These are phyloP conservation scores for Hyaloscypha finlandica DNA, from an alignment of 495 filamentous ascomycete genomes.

Conservation along the genomic window DNA sequence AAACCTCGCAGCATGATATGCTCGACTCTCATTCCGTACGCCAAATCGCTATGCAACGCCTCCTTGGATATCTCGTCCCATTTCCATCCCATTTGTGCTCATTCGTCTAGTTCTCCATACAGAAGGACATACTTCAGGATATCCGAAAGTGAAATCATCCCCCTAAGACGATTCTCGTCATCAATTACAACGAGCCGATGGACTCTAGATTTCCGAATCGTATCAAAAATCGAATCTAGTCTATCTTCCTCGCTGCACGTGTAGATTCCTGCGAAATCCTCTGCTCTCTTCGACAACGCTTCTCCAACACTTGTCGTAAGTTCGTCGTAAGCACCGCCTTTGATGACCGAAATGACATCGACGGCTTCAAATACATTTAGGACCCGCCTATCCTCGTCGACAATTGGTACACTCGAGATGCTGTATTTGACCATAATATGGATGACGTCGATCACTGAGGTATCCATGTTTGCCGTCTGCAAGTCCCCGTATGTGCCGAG, in stretches of 20 bases:
- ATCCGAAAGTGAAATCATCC: slow-evolving; percentile 91
- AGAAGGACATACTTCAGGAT: slow-evolving; percentile 94
- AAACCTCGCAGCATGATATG: slow-evolving; percentile 24
- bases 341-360: slow-evolving; percentile 94
- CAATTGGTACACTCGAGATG: slow-evolving; percentile 92
- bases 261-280: slow-evolving; percentile 95
- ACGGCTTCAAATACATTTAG: slow-evolving; percentile 98
- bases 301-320: slow-evolving; percentile 85
- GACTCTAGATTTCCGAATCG: slow-evolving; percentile 90
- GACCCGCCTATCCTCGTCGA: slow-evolving; percentile 78
- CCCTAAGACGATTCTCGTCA: slow-evolving; percentile 79
- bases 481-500: slow-evolving; percentile 84
- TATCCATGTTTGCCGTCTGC: slow-evolving; percentile 85
- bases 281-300: slow-evolving; percentile 81
- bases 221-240: slow-evolving; percentile 94
- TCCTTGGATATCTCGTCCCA: slow-evolving; percentile 18
- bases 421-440: slow-evolving; percentile 89
- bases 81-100: slow-evolving; percentile 25
- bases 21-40: slow-evolving; percentile 26
- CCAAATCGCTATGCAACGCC: slow-evolving; percentile 37
- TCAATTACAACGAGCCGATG: slow-evolving; percentile 93
- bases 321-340: slow-evolving; percentile 90
- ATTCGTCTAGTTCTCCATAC: slow-evolving; percentile 72
- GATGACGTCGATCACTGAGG: slow-evolving; percentile 93
- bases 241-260: slow-evolving; percentile 91